A percentile compares a stretch with the other conserved stretches of the same genome.
Evolutionary conservation across 139 green algal species (phyloP).

Genomic region (Desmodesmus armatus): DNA sequence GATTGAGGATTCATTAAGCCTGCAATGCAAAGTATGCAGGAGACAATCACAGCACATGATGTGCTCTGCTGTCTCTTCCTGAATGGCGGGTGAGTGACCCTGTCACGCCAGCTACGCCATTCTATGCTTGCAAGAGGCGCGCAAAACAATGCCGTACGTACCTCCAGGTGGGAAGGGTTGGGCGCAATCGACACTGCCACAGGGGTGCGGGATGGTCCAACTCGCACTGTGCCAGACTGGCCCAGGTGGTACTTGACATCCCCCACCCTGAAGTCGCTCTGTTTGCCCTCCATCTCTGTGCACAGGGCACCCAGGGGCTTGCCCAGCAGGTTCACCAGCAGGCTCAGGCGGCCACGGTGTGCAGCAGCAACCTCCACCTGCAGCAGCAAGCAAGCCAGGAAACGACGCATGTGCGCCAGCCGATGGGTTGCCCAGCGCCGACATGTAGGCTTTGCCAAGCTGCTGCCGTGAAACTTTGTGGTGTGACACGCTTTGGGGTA

Average conservation of each 20-base stretch:
- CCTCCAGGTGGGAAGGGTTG: constrained; percentile 68
- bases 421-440: too few relatives aligned
- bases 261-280: constrained; percentile 59
- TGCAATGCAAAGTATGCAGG: not conserved
- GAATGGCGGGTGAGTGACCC: not conserved
- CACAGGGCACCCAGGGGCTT: constrained; percentile 74
- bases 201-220: not conserved
- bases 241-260: constrained; percentile 82
- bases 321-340: constrained; percentile 76
- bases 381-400: not conserved
- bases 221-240: constrained; percentile 18
- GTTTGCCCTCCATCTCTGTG: constrained; percentile 70
- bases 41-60: not conserved
- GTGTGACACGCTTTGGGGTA: too few relatives aligned
- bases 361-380: constrained; percentile 67
- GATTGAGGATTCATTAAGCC: not conserved
- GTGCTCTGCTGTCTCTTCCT: too few relatives aligned
- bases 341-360: constrained; percentile 77
- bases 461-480: too few relatives aligned
- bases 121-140: not conserved
- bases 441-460: too few relatives aligned
- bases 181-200: constrained; percentile 68
- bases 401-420: too few relatives aligned
- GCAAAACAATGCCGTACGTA: not conserved
- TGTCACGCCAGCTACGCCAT: not conserved